Conservation (phyloP, 495 filamentous ascomycete genomes). For the Evernia prunastri region DNA sequence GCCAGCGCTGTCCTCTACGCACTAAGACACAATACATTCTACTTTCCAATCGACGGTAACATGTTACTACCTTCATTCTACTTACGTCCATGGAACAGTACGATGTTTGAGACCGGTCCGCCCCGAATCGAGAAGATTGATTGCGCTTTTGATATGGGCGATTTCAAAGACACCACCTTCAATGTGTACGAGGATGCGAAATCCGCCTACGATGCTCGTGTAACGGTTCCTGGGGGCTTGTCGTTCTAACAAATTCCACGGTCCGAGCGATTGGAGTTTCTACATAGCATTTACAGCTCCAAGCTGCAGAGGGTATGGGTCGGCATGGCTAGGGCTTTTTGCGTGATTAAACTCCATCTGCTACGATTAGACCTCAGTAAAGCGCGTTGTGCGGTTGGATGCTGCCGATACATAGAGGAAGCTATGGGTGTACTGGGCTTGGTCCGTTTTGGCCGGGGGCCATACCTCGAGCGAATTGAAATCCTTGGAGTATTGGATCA, state of each 20-base stretch:
- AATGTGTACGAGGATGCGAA: not conserved
- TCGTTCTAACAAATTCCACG: not conserved
- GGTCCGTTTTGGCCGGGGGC: too few species aligned
- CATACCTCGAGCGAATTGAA: not conserved
- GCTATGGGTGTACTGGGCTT: not conserved
- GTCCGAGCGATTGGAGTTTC: not conserved
- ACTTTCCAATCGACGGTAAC: not conserved
- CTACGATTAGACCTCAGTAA: not conserved
- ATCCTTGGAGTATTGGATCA: not conserved
- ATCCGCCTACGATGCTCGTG: not conserved
- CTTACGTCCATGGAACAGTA: too few species aligned
- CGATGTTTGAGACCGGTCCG: not conserved
- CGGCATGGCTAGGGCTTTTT: not conserved
- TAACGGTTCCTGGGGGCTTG: not conserved
- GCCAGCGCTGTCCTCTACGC: not conserved
- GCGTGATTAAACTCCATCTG: not conserved
- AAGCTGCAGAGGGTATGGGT: too few species aligned
- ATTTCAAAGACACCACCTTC: not conserved
- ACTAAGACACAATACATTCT: not conserved
- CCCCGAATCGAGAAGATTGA: not conserved
- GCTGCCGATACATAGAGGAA: not conserved
- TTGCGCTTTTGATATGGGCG: not conserved
- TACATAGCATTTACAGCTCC: too few species aligned
- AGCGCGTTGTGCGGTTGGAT: not conserved
- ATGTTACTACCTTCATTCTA: too few species aligned